A percentile compares a stretch with the other conserved stretches of the same genome.
Conservation (phyloP, 208 protist genomes). For the Trypanosoma boissoni region DNA sequence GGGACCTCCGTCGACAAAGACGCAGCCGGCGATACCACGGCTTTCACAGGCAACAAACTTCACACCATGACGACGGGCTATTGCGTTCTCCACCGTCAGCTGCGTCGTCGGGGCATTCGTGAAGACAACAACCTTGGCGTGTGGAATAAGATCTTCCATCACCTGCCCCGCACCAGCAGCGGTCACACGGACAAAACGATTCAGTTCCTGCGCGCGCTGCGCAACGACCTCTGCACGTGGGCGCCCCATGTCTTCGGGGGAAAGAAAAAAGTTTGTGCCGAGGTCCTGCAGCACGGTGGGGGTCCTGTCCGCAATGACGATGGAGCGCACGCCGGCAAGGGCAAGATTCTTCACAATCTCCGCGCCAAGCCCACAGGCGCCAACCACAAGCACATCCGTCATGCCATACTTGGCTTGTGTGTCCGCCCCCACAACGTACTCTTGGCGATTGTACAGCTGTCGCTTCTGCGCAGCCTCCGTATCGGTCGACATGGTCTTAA, state of each 20-base stretch:
- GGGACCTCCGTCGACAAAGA: slow-evolving; percentile 84
- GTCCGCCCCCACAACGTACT: slow-evolving; percentile 90
- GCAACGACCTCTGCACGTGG: slow-evolving; percentile 52
- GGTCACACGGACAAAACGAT: slow-evolving; percentile 80
- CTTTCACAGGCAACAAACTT: slow-evolving; percentile 86
- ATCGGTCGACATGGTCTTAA: slow-evolving; percentile 31
- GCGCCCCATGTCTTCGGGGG: slow-evolving; percentile 52
- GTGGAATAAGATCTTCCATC: slow-evolving; percentile 23
- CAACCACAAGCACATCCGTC: slow-evolving; percentile 86
- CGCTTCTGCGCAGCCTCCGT: slow-evolving; percentile 36
- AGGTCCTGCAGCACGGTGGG: slow-evolving; percentile 47
- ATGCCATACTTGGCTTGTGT: slow-evolving; percentile 81
- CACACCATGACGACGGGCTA: slow-evolving; percentile 49
- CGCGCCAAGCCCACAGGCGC: slow-evolving; percentile 68
- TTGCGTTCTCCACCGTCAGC: slow-evolving; percentile 51
- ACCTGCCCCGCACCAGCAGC: slow-evolving; percentile 14
- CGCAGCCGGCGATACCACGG: slow-evolving; percentile 65
- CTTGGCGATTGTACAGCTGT: slow-evolving; percentile 92
- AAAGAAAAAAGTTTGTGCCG: slow-evolving; percentile 84
- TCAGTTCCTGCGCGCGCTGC: slow-evolving; percentile 76
- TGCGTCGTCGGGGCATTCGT: slow-evolving; percentile 56
- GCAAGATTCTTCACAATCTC: slow-evolving; percentile 92
- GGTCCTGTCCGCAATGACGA: slow-evolving; percentile 61
- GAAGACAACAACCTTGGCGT: slow-evolving; percentile 80
- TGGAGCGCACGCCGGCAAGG: slow-evolving; percentile 76